Evolutionary conservation across 2,329 filamentous ascomycete species (phyloP), one percentile per base, ranked within the genome.

Genomic region (Albophoma yamanashiensis): DNA sequence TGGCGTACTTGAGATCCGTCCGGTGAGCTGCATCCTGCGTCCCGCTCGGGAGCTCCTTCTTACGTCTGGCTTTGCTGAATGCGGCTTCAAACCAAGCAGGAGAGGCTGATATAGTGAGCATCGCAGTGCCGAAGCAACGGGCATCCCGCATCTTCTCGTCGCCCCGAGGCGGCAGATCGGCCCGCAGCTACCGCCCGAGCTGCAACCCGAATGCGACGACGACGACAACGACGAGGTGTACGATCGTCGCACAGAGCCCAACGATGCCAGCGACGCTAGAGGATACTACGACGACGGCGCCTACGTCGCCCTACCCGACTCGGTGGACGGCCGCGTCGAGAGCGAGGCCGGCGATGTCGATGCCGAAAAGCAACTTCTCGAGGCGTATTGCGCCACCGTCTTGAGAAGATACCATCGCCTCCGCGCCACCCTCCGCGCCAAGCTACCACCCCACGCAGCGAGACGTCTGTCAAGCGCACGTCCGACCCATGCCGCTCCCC

Each of bases 211-310:
- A n/a, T 58, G 62, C 3, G 67, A 68, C 17, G 69, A 62, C 3
- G 67, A 68, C 14, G 66, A 70, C n/a, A 68, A 62, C 3, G 67
- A 68, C 14, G 66, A 70, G n/a, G 34, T 64, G 20, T 58, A 71
- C 4, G 76, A 80, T 61, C 71, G 73, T 57, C 70, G 68, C 39
- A 77, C 82, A 50, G 85, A 85, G 67, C 68, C 77, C 11, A 70
- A 76, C 60, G 78, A 78, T 7, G 63, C 80, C 58, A 4, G 50
- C 50, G 83, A 88, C 66, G 75, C 78, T 27, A 75, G 82, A 59
- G 89, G 88, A 14, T 87, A 84, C 68, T 94, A 90, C 70, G 77
- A 85, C 20, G 89, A 96, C 65, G 92, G 91, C 56, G 89, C 90
- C 43, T 96, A 91, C 70, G 84, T 88, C 31, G 81, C 3, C 80